phyloP scores from a whole-genome alignment of 495 filamentous ascomycete genomes.

The Penicillium arizonense region DNA sequence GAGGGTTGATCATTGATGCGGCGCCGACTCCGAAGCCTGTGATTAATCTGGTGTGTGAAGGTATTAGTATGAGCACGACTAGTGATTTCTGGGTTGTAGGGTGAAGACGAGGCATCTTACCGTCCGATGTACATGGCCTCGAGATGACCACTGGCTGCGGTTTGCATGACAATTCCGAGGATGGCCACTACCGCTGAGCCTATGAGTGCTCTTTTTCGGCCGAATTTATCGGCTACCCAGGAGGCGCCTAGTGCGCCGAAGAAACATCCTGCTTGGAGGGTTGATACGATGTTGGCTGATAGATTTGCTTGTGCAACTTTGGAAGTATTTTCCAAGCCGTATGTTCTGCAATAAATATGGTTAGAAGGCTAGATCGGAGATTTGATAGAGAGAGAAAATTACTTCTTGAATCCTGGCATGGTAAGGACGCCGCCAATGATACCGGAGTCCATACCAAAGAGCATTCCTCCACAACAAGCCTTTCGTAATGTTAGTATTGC shows the following conservation, averaged over 20 bases:
- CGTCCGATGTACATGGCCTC: slow-evolving; percentile 63
- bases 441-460: slow-evolving; percentile 66
- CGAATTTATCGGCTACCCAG: slow-evolving; percentile 55
- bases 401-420: slow-evolving; percentile 59
- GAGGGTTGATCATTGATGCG: slow-evolving; percentile 62
- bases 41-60: slow-evolving; percentile 44
- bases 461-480: slow-evolving; percentile 77
- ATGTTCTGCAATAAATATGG: slow-evolving; percentile 33
- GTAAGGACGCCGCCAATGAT: slow-evolving; percentile 71
- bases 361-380: neutral
- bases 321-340: slow-evolving; percentile 54
- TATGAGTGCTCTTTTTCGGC: slow-evolving; percentile 52
- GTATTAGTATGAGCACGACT: neutral
- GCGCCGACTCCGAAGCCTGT: slow-evolving; percentile 65
- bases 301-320: slow-evolving; percentile 42
- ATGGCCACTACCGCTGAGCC: slow-evolving; percentile 41
- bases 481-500: slow-evolving; percentile 18
- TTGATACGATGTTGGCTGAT: slow-evolving; percentile 55
- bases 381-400: slow-evolving; percentile 15
- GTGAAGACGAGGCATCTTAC: slow-evolving; percentile 15
- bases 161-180: slow-evolving; percentile 61
- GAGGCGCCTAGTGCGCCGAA: slow-evolving; percentile 60
- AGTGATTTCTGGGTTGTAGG: too few species aligned
- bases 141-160: slow-evolving; percentile 54
- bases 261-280: slow-evolving; percentile 69